Evolutionary conservation across 1,284 basidiomycete species (phyloP), one percentile per base, ranked within the genome.

Genomic region (Anthracocystis setariae): DNA sequence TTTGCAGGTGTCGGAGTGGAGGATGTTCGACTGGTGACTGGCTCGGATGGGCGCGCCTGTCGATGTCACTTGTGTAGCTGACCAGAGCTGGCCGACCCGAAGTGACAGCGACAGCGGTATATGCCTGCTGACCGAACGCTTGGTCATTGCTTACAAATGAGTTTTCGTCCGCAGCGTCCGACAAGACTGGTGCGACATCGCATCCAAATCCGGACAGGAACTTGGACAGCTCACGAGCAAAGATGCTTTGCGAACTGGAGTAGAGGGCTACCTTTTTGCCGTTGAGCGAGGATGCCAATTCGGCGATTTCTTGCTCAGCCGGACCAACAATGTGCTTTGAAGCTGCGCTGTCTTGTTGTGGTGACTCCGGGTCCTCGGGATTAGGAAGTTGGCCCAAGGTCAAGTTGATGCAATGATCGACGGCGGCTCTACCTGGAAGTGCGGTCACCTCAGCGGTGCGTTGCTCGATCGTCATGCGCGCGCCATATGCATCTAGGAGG

Each of bases 31-130:
- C 24, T 13, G 37, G 20, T 20, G 43, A 25, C 51, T 27, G 33
- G 37, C 39, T n/a, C 9, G 48, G 29, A 24, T 61, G 71, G 8
- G 27, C 49, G 10, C 48, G 59, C 21, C 68, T 46, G 24, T 59
- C 63, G 3, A 72, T 55, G 17, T 73, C 70, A 47, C 73, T 77
- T 5, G 62, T 67, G 46, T 73, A 77, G 65, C 65, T 68, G 39
- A 78, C 72, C 4, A 78, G 48, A 0, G 58, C 46, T 3, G 76
- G 76, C 17, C 69, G 44, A 5, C 73, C 73, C 18, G 50, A 49
- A 10, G 73, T 66, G 23, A 74, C 42, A 0, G 76, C 73, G 21
- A 78, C 66, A 18, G 76, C 76, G 18, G 76, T 76, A 29, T 68
- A 51, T 13, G 54, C 46, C 44, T 53, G 55, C 29, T 59, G 55